phyloP scores from a whole-genome alignment of 192 early-diverging fungal genomes.

The Kickxella alabastrina region DNA sequence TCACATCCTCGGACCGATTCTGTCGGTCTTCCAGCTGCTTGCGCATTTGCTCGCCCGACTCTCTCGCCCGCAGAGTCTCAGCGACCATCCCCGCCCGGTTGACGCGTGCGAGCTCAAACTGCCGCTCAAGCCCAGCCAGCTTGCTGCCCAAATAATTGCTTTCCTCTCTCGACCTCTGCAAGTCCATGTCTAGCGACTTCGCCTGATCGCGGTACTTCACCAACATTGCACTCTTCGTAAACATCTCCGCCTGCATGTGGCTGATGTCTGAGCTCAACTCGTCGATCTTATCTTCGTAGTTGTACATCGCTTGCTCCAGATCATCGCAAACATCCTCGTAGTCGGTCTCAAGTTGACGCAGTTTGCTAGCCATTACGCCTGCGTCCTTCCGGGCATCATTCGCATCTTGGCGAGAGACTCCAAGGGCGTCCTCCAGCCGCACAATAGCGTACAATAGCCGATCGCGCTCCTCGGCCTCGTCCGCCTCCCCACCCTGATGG shows the following conservation, averaged over 20 bases:
- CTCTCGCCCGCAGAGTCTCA: not conserved
- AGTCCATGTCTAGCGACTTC: not conserved
- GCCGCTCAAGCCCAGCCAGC: conserved; percentile 2
- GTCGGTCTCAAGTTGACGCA: not conserved
- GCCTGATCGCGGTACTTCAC: too few species aligned
- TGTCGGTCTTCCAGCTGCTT: conserved; percentile 4
- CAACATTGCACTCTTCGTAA: too few species aligned
- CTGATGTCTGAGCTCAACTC: conserved; percentile 19
- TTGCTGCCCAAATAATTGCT: not conserved
- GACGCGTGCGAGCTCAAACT: not conserved
- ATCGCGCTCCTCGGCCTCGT: conserved; percentile 31
- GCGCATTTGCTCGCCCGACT: conserved; percentile 3
- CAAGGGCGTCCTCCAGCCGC: conserved; percentile 24
- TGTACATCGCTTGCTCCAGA: conserved; percentile 9
- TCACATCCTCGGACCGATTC: not conserved
- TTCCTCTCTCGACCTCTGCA: not conserved
- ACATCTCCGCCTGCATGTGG: conserved; percentile 14
- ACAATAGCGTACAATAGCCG: conserved; percentile 30
- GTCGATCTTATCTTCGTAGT: conserved; percentile 4
- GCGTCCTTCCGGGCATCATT: conserved; percentile 1
- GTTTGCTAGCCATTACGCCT: not conserved
- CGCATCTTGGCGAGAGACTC: conserved; percentile 3
- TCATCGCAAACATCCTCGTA: conserved; percentile 7
- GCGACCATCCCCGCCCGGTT: not conserved
- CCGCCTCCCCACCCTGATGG: conserved; percentile 39